A percentile compares a stretch with the other conserved stretches of the same genome.
Evolutionary conservation across 2,329 filamentous ascomycete species (phyloP).

Genomic region (Rasamsonia emersonii): DNA sequence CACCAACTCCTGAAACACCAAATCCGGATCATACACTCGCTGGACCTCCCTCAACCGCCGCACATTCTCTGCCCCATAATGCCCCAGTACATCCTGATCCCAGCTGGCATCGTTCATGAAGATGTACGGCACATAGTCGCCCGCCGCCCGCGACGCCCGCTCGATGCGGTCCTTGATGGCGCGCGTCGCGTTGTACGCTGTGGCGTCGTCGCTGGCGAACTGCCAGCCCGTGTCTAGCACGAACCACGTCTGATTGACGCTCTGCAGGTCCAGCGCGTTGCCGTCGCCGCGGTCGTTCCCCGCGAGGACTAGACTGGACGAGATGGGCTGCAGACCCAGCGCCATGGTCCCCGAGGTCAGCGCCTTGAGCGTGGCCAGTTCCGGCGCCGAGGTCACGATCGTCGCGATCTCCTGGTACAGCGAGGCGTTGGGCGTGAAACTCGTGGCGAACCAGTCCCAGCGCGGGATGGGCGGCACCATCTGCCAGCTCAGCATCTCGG

Average conservation of each 20-base stretch:
- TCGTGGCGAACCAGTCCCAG: conserved; percentile 21
- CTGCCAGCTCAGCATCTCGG: conserved; percentile 9
- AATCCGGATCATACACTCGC: conserved; percentile 8
- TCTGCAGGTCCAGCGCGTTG: conserved; percentile 22
- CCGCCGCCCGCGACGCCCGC: background rate
- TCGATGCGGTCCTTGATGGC: conserved; percentile 1
- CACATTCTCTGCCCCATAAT: conserved; percentile 11
- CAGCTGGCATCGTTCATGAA: conserved; percentile 3
- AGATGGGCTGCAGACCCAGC: conserved; percentile 24
- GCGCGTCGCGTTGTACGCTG: conserved; percentile 1
- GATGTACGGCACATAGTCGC: background rate
- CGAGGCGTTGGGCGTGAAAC: conserved; percentile 17
- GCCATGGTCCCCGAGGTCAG: conserved; percentile 19
- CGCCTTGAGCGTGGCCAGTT: conserved; percentile 15
- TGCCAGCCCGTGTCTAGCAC: conserved; percentile 20
- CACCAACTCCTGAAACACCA: conserved; percentile 9
- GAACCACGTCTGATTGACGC: conserved; percentile 21
- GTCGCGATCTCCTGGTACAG: conserved; percentile 14
- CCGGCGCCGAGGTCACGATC: conserved; percentile 16
- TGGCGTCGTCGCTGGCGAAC: conserved; percentile 4
- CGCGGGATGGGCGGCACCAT: conserved; percentile 6
- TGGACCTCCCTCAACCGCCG: conserved; percentile 5
- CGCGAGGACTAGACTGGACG: conserved; percentile 17
- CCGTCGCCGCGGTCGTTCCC: conserved; percentile 18
- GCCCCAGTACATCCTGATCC: conserved; percentile 10